A percentile compares a stretch with the other conserved stretches of the same genome.
These are phyloP conservation scores for Solanum commersonii DNA, from an alignment of 257 asterid genomes.

Conservation along the genomic window DNA sequence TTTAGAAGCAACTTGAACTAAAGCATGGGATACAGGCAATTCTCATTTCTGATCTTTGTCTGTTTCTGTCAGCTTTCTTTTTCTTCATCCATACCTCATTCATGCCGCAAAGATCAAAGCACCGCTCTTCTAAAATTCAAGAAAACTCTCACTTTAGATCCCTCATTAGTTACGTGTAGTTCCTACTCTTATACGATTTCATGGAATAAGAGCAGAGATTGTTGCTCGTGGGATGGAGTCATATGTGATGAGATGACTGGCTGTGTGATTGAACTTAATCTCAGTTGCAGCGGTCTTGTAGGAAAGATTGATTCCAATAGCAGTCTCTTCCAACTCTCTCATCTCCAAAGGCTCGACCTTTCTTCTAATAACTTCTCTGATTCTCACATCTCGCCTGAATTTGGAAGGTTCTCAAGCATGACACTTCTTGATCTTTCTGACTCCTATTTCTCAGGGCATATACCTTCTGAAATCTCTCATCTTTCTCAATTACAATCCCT, in stretches of 20 bases:
- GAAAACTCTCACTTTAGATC: background rate
- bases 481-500: background rate
- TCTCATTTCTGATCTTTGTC: background rate
- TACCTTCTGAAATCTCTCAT: constrained; percentile 1
- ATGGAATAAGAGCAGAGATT: constrained; percentile 12
- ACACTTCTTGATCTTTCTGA: constrained; percentile 9
- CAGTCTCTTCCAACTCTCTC: constrained; percentile 7
- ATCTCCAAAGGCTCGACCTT: constrained; percentile 3
- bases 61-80: background rate
- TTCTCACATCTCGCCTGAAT: background rate
- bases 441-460: constrained; percentile 9
- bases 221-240: constrained; percentile 17
- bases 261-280: constrained; percentile 9
- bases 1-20: background rate
- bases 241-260: constrained; percentile 2
- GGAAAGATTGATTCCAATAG: constrained; percentile 3
- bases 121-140: background rate
- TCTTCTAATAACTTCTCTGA: constrained; percentile 7
- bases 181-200: background rate
- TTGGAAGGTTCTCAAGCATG: background rate
- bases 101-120: background rate
- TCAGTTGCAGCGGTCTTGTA: constrained; percentile 5
- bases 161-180: background rate
- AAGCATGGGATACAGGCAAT: background rate
- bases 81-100: background rate